A percentile compares a stretch with the other conserved stretches of the same genome.
Conservation (phyloP, 768 basidiomycete species). For the Sarcomyxa edulis region DNA sequence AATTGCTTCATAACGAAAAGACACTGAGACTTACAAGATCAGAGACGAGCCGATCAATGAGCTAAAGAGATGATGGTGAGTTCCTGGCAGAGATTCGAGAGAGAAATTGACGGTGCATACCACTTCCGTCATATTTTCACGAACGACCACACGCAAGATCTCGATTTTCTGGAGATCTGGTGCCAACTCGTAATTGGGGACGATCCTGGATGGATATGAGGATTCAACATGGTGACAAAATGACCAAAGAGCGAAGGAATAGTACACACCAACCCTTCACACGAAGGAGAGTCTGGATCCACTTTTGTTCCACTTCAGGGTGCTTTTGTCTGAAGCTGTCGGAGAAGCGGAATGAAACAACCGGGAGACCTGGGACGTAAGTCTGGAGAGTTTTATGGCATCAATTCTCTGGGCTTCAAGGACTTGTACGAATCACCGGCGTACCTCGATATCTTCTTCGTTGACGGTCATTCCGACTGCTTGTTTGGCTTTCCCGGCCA, state of each 20-base stretch:
- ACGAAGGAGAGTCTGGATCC: constrained; percentile 49
- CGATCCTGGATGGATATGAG: constrained; percentile 29
- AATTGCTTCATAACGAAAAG: background rate
- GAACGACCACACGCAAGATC: constrained; percentile 61
- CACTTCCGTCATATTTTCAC: constrained; percentile 52
- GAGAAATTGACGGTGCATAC: constrained; percentile 18
- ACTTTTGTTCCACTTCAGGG: constrained; percentile 54
- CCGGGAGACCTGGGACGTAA: constrained; percentile 58
- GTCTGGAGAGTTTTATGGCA: too few species aligned
- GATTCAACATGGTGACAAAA: too few species aligned
- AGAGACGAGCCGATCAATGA: constrained; percentile 57
- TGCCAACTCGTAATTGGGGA: constrained; percentile 47
- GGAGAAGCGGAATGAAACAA: constrained; percentile 61
- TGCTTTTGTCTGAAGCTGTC: constrained; percentile 49
- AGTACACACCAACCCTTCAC: constrained; percentile 49
- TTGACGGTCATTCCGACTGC: constrained; percentile 34
- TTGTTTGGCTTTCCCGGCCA: constrained; percentile 21
- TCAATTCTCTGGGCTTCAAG: constrained; percentile 12
- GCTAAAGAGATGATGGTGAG: constrained; percentile 47
- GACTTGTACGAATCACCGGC: constrained; percentile 8
- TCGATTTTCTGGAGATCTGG: constrained; percentile 49
- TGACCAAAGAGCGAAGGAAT: constrained; percentile 11
- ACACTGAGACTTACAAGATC: constrained; percentile 52
- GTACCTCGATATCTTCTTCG: constrained; percentile 55
- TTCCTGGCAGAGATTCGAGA: constrained; percentile 37